Conservation (phyloP, 768 basidiomycete species). For the Scleroderma citrinum region DNA sequence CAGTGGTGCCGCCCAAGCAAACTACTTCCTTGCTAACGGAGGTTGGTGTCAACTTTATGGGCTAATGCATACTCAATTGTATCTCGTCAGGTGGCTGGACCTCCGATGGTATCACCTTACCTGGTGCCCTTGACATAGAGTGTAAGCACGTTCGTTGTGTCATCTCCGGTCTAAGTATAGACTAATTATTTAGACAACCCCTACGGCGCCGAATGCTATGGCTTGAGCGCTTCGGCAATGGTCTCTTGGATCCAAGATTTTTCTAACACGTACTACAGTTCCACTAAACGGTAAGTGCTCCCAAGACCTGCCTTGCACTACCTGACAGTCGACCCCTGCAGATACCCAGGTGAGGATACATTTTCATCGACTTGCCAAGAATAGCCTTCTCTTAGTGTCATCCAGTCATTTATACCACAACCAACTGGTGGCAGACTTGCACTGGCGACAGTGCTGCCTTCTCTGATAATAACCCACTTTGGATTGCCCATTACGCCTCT, state of each 20-base stretch:
- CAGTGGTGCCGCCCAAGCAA: slow-evolving; percentile 53
- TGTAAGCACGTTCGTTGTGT: slow-evolving; percentile 29
- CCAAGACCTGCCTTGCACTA: neutral
- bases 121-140: slow-evolving; percentile 60
- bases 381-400: neutral
- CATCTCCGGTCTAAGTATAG: neutral
- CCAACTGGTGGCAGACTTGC: slow-evolving; percentile 64
- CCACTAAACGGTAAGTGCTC: slow-evolving; percentile 38
- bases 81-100: slow-evolving; percentile 42
- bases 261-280: slow-evolving; percentile 49
- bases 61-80: neutral
- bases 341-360: slow-evolving; percentile 35
- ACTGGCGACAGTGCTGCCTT: slow-evolving; percentile 55
- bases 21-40: slow-evolving; percentile 52
- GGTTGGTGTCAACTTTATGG: slow-evolving; percentile 23
- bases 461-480: slow-evolving; percentile 46
- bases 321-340: slow-evolving; percentile 10
- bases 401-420: slow-evolving; percentile 56
- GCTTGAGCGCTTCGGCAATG: slow-evolving; percentile 46
- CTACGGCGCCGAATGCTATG: slow-evolving; percentile 48
- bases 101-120: slow-evolving; percentile 52
- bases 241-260: slow-evolving; percentile 61
- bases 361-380: neutral
- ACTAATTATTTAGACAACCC: slow-evolving; percentile 40
- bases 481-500: slow-evolving; percentile 52